Conservation (phyloP, 805 yeast species). For the Grigorovia humatica region DNA sequence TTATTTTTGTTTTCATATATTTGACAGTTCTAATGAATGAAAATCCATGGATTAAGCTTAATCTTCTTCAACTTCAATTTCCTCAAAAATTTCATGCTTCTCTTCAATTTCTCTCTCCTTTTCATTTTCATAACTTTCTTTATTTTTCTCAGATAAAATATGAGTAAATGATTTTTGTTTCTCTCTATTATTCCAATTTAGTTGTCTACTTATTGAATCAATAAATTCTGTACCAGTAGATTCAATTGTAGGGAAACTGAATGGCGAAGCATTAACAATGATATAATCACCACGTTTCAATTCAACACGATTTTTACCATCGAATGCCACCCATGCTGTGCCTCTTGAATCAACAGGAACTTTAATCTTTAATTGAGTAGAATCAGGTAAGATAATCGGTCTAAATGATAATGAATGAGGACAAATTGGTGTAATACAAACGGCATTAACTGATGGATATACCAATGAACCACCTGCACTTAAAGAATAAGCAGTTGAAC, state of each 20-base stretch:
- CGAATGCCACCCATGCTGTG: constrained; percentile 96
- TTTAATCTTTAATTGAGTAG: constrained; percentile 73
- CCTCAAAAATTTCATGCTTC: not conserved
- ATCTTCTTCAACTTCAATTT: not conserved
- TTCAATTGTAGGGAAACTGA: constrained; percentile 88
- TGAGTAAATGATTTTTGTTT: constrained; percentile 74
- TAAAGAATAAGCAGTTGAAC: constrained; percentile 90
- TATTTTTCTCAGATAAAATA: constrained; percentile 46
- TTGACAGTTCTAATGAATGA: too few species aligned
- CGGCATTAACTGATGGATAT: constrained; percentile 88
- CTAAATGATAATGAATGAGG: constrained; percentile 92
- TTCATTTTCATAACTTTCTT: constrained; percentile 31
- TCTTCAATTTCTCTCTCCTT: not conserved
- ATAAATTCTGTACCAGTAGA: constrained; percentile 66
- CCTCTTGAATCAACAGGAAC: constrained; percentile 76
- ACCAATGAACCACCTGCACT: constrained; percentile 94
- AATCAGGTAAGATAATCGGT: constrained; percentile 86
- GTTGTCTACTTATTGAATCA: constrained; percentile 72
- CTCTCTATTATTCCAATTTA: constrained; percentile 91
- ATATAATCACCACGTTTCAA: constrained; percentile 76
- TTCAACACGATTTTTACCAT: constrained; percentile 83
- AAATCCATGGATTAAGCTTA: not conserved
- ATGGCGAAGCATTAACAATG: constrained; percentile 74
- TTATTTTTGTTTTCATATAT: too few species aligned
- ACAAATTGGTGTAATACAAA: constrained; percentile 89